These are phyloP conservation scores for Teunomyces pallodes DNA, from an alignment of 805 yeast species.

Conservation along the genomic window DNA sequence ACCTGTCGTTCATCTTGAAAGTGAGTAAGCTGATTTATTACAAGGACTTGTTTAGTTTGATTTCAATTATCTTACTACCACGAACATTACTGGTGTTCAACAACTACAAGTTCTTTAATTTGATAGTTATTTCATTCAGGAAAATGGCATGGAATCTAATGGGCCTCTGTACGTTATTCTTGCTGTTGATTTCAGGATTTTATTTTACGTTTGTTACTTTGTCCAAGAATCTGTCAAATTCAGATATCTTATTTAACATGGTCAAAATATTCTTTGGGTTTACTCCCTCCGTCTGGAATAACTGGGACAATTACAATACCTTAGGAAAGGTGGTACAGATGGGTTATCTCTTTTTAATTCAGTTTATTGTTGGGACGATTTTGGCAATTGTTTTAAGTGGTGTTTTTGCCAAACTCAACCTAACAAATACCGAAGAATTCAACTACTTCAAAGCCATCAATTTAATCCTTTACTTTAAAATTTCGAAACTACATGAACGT, in stretches of 20 bases:
- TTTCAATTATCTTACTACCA: conserved; percentile 50
- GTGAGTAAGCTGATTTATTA: conserved; percentile 18
- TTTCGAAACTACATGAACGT: conserved; percentile 20
- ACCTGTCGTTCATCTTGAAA: conserved; percentile 27
- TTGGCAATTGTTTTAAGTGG: conserved; percentile 52
- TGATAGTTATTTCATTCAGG: conserved; percentile 49
- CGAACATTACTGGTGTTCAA: conserved; percentile 49
- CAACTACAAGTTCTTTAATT: conserved; percentile 49
- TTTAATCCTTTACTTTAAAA: conserved; percentile 34
- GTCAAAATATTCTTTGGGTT: conserved; percentile 54
- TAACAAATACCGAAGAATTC: conserved; percentile 35
- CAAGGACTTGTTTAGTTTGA: conserved; percentile 35
- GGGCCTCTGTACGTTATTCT: conserved; percentile 47
- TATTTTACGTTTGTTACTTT: conserved; percentile 52
- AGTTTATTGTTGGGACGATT: conserved; percentile 53
- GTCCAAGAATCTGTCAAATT: conserved; percentile 41
- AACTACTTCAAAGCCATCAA: conserved; percentile 41
- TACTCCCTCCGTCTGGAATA: conserved; percentile 60
- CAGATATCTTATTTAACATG: conserved; percentile 49
- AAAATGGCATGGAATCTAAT: conserved; percentile 50
- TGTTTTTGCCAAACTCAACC: conserved; percentile 34
- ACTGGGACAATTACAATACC: conserved; percentile 47
- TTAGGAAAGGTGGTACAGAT: conserved; percentile 48
- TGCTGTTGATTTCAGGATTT: conserved; percentile 52
- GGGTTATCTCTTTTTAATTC: conserved; percentile 52